Conservation (phyloP, 2,329 filamentous ascomycete species). For the Hymenoscyphus infarciens region DNA sequence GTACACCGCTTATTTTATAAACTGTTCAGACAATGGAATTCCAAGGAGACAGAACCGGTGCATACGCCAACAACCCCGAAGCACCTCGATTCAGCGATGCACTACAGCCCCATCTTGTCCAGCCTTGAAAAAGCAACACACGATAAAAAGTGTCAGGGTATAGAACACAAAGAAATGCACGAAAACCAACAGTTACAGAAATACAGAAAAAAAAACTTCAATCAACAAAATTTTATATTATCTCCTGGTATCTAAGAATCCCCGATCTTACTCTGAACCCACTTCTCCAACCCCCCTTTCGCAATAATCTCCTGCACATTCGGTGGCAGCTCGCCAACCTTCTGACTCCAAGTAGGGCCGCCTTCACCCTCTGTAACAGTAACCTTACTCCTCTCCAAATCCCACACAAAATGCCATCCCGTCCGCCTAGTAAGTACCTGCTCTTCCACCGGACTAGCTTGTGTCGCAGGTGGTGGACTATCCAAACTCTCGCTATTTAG, state of each 20-base stretch:
- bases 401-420: slow-evolving; percentile 81
- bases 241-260: not conserved
- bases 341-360: slow-evolving; percentile 70
- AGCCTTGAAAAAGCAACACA: too few species aligned
- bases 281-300: slow-evolving; percentile 72
- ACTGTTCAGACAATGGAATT: too few species aligned
- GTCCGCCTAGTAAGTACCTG: slow-evolving; percentile 68
- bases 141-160: too few species aligned
- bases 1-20: too few species aligned
- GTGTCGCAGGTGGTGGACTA: slow-evolving; percentile 43
- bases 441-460: slow-evolving; percentile 38
- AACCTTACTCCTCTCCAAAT: slow-evolving; percentile 69
- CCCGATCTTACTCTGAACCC: slow-evolving; percentile 51
- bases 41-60: too few species aligned
- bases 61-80: too few species aligned
- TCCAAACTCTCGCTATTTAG: slow-evolving; percentile 49
- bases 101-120: too few species aligned
- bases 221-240: not conserved
- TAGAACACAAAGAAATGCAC: not conserved
- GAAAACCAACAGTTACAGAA: too few species aligned
- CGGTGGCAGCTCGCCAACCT: slow-evolving; percentile 76
- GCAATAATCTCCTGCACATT: slow-evolving; percentile 87
- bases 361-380: slow-evolving; percentile 65
- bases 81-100: too few species aligned
- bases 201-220: not conserved